Percentiles rank a stretch among this genome's conserved stretches.
phyloP scores from a whole-genome alignment of 352 stramenopile genomes.

The Aphanomyces astaci region DNA sequence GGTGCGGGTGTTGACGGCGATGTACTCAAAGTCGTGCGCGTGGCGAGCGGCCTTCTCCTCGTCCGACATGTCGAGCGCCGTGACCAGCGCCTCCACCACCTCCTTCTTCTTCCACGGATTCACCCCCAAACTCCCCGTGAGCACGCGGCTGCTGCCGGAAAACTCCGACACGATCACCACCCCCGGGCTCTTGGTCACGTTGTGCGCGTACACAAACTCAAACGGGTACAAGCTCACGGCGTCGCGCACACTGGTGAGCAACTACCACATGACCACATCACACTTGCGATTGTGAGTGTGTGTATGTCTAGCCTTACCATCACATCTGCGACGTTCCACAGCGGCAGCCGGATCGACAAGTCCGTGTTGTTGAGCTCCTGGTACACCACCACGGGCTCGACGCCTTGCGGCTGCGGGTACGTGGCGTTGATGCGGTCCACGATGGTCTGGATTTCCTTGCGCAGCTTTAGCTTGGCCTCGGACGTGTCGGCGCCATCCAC shows the following conservation, averaged over 20 bases:
- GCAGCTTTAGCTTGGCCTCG: conserved; percentile 56
- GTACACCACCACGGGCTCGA: conserved; percentile 57
- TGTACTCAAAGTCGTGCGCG: conserved; percentile 85
- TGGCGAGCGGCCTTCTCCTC: conserved; percentile 66
- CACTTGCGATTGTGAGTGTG: too few species aligned
- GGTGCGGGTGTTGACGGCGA: conserved; percentile 91
- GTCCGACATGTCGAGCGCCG: conserved; percentile 60
- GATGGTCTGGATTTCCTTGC: conserved; percentile 44
- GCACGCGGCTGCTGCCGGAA: conserved; percentile 92
- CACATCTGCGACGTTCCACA: conserved; percentile 68
- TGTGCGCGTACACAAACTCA: conserved; percentile 80
- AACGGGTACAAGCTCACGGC: conserved; percentile 81
- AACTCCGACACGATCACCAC: conserved; percentile 97
- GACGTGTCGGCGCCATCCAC: conserved; percentile 66
- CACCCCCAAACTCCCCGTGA: conserved; percentile 93
- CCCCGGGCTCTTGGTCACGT: conserved; percentile 65
- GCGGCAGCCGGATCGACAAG: conserved; percentile 54
- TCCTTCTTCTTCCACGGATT: conserved; percentile 97
- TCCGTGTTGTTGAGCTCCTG: conserved; percentile 75
- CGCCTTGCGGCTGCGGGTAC: conserved; percentile 31
- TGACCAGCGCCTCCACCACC: conserved; percentile 61
- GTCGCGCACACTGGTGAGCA: conserved; percentile 63
- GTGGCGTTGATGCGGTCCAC: conserved; percentile 69
- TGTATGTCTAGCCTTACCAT: too few species aligned
- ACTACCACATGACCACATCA: conserved; percentile 2